Evolutionary conservation across 2,329 filamentous ascomycete species (phyloP), one percentile per base, ranked within the genome.

Genomic region (Trichoderma endophyticum): DNA sequence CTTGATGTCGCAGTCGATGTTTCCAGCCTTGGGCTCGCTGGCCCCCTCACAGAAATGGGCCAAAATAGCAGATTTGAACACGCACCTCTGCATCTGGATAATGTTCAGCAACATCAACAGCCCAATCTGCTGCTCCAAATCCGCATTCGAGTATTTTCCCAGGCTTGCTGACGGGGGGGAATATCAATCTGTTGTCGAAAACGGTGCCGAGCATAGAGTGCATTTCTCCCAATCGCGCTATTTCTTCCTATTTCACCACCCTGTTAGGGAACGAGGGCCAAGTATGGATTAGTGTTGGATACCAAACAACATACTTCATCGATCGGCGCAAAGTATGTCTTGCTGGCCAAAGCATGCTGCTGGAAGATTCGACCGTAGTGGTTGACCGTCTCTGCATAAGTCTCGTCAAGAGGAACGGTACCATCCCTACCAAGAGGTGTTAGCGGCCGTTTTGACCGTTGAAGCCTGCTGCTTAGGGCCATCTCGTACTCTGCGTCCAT

Each of bases 91-190:
- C 91, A 73, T 84, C 81, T 63, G 90, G 90, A 81, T 91, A 83
- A 73, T 86, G 83, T 77, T 88, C 86, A 61, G 92, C 92, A 67
- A 92, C 89, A 28, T 91, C 90, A 39, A 88, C 82, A 26, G 91
- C 91, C 92, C 92, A 94, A 62, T 88, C 84, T 54, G 86, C 91
- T n/a, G 89, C 86, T 54, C 92, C 92, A 80, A 89, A 92, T 0
- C 92, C 92, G 76, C 91, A 93, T 72, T 94, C 92, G 32, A 94
- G 84, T 56, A 94, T 86, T 76, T 86, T 87, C 75, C 83, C 82
- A 28, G 88, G 86, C 32, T 84, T 82, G 59, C 79, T 81, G 63
- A 93, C 82, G 6, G 90, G 90, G n/a, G 92, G 91, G 73, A 94
- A 93, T 76, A 94, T 87, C 30, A 92, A 83, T 75, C 89, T 86